Evolutionary conservation across 2,329 filamentous ascomycete genomes (phyloP).

Genomic region (Botrytis porri): DNA sequence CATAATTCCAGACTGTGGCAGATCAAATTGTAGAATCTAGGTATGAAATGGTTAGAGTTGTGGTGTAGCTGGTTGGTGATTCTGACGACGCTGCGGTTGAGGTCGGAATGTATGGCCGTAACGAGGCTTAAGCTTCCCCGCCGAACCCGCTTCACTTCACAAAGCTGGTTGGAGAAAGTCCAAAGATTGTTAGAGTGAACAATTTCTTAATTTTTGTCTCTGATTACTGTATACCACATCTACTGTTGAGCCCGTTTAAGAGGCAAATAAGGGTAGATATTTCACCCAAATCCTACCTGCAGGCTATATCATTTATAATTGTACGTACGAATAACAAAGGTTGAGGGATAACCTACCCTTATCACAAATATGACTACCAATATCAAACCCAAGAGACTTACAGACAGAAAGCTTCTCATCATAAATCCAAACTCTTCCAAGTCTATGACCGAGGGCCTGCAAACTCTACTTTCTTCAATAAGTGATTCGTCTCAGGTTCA

Average conservation of each 20-base stretch:
- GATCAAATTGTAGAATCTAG: conserved; percentile 22
- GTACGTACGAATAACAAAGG: neutral
- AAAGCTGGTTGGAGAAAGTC: neutral
- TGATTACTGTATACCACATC: neutral
- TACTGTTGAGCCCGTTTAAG: neutral
- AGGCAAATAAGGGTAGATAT: neutral
- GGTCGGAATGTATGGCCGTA: conserved; percentile 18
- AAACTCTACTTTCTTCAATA: conserved; percentile 44
- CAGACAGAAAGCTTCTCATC: conserved; percentile 56
- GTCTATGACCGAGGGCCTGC: conserved; percentile 68
- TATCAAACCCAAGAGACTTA: neutral
- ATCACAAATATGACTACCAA: conserved; percentile 1
- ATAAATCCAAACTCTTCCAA: conserved; percentile 77
- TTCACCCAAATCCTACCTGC: neutral
- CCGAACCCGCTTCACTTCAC: conserved; percentile 11
- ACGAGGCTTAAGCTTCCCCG: conserved; percentile 13
- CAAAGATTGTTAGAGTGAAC: neutral
- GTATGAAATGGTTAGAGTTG: conserved; percentile 19
- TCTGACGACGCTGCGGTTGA: conserved; percentile 30
- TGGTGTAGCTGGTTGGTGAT: conserved; percentile 18
- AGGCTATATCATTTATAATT: neutral
- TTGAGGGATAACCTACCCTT: neutral
- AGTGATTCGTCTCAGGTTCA: conserved; percentile 33
- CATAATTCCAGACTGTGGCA: conserved; percentile 33
- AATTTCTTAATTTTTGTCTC: neutral